phyloP scores from a whole-genome alignment of 2,329 filamentous ascomycete species.

The Epichloe glyceriae region DNA sequence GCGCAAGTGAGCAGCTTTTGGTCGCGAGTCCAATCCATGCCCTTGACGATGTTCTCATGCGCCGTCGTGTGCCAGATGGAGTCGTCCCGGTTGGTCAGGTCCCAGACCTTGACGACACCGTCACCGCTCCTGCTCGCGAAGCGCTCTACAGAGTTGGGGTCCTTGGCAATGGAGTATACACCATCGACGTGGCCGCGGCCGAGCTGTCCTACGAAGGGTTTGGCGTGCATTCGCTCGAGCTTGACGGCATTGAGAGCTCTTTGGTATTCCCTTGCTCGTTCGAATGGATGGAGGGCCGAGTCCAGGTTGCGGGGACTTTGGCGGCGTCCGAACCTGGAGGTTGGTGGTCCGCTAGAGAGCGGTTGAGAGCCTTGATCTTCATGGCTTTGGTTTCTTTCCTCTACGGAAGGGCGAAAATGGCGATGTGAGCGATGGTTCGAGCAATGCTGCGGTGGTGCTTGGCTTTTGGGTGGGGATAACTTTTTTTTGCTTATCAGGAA shows the following conservation, averaged over 20 bases:
- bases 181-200: conserved; percentile 89
- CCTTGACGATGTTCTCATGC: conserved; percentile 90
- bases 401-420: neutral
- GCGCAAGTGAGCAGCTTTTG: conserved; percentile 78
- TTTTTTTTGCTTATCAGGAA: conserved; percentile 17
- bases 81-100: conserved; percentile 57
- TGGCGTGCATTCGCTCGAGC: conserved; percentile 77
- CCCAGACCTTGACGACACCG: conserved; percentile 89
- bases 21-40: conserved; percentile 77
- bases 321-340: conserved; percentile 52
- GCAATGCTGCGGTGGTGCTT: neutral
- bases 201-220: conserved; percentile 67
- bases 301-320: conserved; percentile 60
- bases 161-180: conserved; percentile 64
- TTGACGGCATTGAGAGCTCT: conserved; percentile 65
- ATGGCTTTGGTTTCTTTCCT: conserved; percentile 15
- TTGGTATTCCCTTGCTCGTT: conserved; percentile 64
- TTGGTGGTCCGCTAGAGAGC: conserved; percentile 51
- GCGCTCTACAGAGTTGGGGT: conserved; percentile 58
- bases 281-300: conserved; percentile 79
- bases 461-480: neutral
- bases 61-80: conserved; percentile 60
- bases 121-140: conserved; percentile 81
- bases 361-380: conserved; percentile 56
- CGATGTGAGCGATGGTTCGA: neutral